Evolutionary conservation across 2,329 filamentous ascomycete genomes (phyloP), one percentile per base, ranked within the genome.

Genomic region (Colletotrichum horii): DNA sequence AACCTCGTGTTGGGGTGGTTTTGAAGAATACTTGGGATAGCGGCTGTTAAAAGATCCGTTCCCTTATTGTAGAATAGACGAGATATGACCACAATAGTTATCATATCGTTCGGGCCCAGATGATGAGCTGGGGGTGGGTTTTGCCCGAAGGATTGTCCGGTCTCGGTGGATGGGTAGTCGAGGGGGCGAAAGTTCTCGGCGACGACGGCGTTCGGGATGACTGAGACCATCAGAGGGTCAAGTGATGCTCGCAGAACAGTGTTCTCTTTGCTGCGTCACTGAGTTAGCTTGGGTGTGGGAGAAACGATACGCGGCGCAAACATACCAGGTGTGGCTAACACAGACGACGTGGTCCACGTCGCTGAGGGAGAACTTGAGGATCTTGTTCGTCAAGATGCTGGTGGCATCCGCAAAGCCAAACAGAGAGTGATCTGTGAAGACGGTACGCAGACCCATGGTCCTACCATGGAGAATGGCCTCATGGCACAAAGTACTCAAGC

Each of bases 51-150:
- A 0, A 99, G 91, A 83, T 99, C 97, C 2, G 95, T 98, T 75
- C 97, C 97, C 84, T 99, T 99, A 86, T 99, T 99, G 85, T 98
- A 98, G 85, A 98, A 99, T 2, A 99, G 92, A 24, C 97, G 95
- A 11, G 96, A 98, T 77, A 99, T 98, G 24, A 99, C 96, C 3
- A 99, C 95, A 74, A 99, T 98, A 9, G 96, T 98, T 80, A 99
- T 96, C 14, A 93, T 94, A 80, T 98, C 96, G 78, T 95, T 90
- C 1, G 96, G 95, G 0, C 94, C 94, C 4, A 98, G 90, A 8
- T 92, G 92, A 70, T 93, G 93, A 5, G 92, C 91, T 0, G 92
- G 89, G 12, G 90, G 86, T 8, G 87, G 85, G 79, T 86, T 87
- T 64, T 84, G 86, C 60, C 82, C 81, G 75, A 89, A 88, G 24